phyloP scores from a whole-genome alignment of 805 yeast genomes.

The Candida arabinofermentans region DNA sequence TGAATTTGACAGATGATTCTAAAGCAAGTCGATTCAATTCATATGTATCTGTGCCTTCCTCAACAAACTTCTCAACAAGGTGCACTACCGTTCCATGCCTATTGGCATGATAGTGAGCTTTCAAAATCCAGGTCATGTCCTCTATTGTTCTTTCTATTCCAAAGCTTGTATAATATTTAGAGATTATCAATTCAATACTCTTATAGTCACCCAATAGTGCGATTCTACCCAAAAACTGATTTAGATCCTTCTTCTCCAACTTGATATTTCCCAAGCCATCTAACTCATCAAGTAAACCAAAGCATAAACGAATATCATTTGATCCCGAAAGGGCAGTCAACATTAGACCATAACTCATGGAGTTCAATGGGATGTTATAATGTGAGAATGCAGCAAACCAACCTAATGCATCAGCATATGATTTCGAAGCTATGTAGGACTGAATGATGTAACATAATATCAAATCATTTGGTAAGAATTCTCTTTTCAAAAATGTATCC shows the following conservation, averaged over 20 bases:
- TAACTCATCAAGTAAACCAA: constrained; percentile 29
- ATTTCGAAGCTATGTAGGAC: constrained; percentile 34
- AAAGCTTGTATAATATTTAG: constrained; percentile 23
- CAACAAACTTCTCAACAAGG: constrained; percentile 10
- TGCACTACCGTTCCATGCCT: constrained; percentile 21
- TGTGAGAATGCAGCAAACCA: constrained; percentile 34
- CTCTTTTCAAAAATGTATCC: constrained; percentile 43
- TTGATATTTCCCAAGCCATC: constrained; percentile 3
- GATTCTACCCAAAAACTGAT: constrained; percentile 18
- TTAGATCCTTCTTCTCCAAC: constrained; percentile 11
- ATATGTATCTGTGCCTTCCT: constrained; percentile 8
- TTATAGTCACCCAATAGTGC: constrained; percentile 22
- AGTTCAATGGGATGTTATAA: constrained; percentile 27
- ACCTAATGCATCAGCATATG: constrained; percentile 33
- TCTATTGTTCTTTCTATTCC: constrained; percentile 9
- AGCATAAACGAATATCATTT: constrained; percentile 34
- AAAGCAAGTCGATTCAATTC: constrained; percentile 19
- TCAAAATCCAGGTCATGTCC: constrained; percentile 24
- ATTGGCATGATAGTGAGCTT: constrained; percentile 20
- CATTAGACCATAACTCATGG: constrained; percentile 32
- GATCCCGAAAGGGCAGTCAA: constrained; percentile 34
- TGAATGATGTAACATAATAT: constrained; percentile 44
- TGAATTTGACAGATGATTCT: constrained; percentile 18
- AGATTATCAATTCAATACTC: constrained; percentile 20
- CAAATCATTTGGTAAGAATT: constrained; percentile 42